Conservation (phyloP, 106 monocot genomes). For the Dendrobium chrysotoxum region DNA sequence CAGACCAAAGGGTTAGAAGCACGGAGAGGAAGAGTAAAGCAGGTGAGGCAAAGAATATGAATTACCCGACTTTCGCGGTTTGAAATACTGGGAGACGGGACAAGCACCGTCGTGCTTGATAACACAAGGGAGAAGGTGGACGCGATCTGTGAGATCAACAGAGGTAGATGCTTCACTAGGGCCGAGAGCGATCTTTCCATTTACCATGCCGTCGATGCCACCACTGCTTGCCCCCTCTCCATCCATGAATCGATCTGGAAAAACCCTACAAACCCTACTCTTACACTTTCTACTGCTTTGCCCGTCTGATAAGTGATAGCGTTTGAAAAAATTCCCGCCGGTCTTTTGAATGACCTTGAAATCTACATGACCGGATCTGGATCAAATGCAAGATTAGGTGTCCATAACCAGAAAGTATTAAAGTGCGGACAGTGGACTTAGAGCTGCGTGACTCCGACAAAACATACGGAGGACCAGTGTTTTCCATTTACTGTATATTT, state of each 20-base stretch:
- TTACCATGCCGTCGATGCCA: slow-evolving; percentile 12
- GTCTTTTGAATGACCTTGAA: no score
- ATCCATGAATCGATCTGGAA: slow-evolving; percentile 1
- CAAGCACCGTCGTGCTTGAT: slow-evolving; percentile 50
- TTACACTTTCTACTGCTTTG: background rate
- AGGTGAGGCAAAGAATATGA: background rate
- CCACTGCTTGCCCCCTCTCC: background rate
- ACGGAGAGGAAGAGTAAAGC: background rate
- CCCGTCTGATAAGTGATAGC: no score
- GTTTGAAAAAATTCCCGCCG: no score
- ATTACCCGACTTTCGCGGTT: slow-evolving; percentile 42
- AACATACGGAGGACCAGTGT: no score
- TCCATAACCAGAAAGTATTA: no score
- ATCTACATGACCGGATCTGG: no score
- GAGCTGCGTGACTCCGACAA: no score
- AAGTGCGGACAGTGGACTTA: no score
- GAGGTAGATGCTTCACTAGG: background rate
- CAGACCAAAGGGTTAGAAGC: background rate
- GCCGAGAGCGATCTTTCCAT: slow-evolving; percentile 29
- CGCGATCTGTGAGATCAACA: slow-evolving; percentile 40
- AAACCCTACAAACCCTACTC: background rate
- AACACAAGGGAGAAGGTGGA: slow-evolving; percentile 73
- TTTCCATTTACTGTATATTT: no score
- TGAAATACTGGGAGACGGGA: slow-evolving; percentile 59
- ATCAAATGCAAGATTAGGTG: no score